phyloP scores from a whole-genome alignment of 1,284 basidiomycete genomes.

The Tremellales sp. region DNA sequence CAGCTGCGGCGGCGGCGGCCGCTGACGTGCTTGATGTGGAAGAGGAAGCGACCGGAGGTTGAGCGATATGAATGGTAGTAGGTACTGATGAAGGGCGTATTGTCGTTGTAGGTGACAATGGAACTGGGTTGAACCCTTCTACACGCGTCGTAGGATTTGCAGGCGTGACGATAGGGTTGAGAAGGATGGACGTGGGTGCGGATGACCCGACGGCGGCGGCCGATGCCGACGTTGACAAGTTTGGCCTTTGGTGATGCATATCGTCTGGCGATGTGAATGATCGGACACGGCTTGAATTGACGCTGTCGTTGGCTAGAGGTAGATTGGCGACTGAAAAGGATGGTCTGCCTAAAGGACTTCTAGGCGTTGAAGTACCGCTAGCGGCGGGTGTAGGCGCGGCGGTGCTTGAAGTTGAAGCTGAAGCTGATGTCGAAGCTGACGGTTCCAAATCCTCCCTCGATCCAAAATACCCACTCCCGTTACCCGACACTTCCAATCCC shows the following conservation, averaged over 20 bases:
- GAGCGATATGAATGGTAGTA: not conserved
- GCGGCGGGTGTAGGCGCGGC: not conserved
- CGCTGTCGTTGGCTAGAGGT: no score
- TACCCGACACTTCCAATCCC: not conserved
- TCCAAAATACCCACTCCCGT: not conserved
- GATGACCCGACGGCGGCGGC: not conserved
- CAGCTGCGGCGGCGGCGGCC: conserved; percentile 1
- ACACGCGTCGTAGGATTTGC: not conserved
- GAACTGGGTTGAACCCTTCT: not conserved
- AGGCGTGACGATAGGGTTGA: not conserved
- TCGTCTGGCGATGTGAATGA: no score
- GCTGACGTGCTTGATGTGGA: conserved; percentile 1
- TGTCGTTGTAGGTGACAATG: not conserved
- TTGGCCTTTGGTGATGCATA: not conserved
- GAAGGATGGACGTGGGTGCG: not conserved
- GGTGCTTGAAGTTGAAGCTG: not conserved
- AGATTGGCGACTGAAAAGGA: no score
- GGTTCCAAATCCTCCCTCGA: not conserved
- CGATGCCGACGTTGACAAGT: not conserved
- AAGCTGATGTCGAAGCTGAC: not conserved
- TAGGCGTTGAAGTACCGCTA: not conserved
- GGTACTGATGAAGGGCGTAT: not conserved
- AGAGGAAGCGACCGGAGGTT: not conserved
- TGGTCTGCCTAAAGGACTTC: not conserved
- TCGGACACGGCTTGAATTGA: no score